Evolutionary conservation across 371 early-diverging fungal genomes (phyloP).

Genomic region (Apophysomyces elegans): DNA sequence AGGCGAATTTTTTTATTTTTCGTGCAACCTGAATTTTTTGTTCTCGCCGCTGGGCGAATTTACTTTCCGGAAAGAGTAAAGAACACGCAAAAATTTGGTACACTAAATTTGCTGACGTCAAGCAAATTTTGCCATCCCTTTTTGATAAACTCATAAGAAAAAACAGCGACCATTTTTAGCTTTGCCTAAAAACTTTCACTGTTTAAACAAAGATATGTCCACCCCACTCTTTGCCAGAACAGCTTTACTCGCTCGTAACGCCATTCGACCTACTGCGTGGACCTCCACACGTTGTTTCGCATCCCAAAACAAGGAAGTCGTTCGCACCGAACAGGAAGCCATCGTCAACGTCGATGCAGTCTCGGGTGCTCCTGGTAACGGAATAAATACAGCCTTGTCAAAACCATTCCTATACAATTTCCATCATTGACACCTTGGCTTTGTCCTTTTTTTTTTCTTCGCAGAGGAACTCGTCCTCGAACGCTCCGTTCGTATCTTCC

Average conservation of each 20-base stretch:
- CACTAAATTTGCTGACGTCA: no score
- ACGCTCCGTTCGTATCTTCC: slow-evolving; percentile 87
- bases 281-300: slow-evolving; percentile 24
- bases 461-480: slow-evolving; percentile 54
- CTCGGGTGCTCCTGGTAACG: slow-evolving; percentile 55
- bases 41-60: no score
- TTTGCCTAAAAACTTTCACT: slow-evolving; percentile 7
- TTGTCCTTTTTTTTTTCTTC: background rate
- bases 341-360: slow-evolving; percentile 39
- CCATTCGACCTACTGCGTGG: slow-evolving; percentile 29
- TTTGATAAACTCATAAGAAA: background rate
- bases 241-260: slow-evolving; percentile 27
- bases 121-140: no score
- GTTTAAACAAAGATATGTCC: slow-evolving; percentile 21
- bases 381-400: no score
- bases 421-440: no score
- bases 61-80: no score
- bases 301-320: slow-evolving; percentile 31
- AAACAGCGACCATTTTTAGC: background rate
- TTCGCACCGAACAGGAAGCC: slow-evolving; percentile 32
- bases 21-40: no score
- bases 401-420: no score
- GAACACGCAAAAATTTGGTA: no score
- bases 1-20: no score
- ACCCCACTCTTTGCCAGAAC: slow-evolving; percentile 34